Conservation (phyloP, 2,329 filamentous ascomycete species). For the Fusarium proliferatum region DNA sequence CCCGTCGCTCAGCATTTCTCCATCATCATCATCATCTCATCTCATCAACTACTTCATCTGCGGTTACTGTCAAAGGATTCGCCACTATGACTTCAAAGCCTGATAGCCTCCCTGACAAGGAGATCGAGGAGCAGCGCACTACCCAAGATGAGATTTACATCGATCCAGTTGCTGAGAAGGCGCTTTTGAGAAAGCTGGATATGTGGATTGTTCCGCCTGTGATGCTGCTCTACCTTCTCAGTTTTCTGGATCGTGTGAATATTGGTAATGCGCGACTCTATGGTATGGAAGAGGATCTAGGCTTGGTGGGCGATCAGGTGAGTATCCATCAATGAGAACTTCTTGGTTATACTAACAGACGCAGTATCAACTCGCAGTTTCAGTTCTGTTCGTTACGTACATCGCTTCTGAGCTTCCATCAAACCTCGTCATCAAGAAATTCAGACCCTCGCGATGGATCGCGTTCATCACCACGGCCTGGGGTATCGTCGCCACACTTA, state of each 20-base stretch:
- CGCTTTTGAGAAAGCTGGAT: slow-evolving; percentile 69
- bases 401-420: slow-evolving; percentile 56
- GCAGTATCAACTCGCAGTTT: slow-evolving; percentile 63
- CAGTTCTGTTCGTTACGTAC: slow-evolving; percentile 51
- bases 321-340: fast-evolving
- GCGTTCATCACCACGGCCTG: slow-evolving; percentile 48
- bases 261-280: slow-evolving; percentile 72
- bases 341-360: fast-evolving
- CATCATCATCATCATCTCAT: background rate
- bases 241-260: slow-evolving; percentile 48
- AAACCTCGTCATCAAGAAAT: slow-evolving; percentile 54
- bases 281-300: slow-evolving; percentile 69
- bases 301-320: slow-evolving; percentile 58
- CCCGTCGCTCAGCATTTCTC: background rate
- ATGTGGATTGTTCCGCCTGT: slow-evolving; percentile 71
- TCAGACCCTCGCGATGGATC: slow-evolving; percentile 50
- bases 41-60: too few relatives aligned
- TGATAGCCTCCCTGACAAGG: slow-evolving; percentile 23
- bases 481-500: slow-evolving; percentile 60
- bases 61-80: background rate
- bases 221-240: slow-evolving; percentile 67
- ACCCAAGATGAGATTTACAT: slow-evolving; percentile 41
- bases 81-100: slow-evolving; percentile 33
- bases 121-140: slow-evolving; percentile 35
- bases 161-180: slow-evolving; percentile 46